Percentiles rank a stretch among this genome's conserved stretches.
Evolutionary conservation across 192 early-diverging fungal species (phyloP).

Genomic region (Podila clonocystis): DNA sequence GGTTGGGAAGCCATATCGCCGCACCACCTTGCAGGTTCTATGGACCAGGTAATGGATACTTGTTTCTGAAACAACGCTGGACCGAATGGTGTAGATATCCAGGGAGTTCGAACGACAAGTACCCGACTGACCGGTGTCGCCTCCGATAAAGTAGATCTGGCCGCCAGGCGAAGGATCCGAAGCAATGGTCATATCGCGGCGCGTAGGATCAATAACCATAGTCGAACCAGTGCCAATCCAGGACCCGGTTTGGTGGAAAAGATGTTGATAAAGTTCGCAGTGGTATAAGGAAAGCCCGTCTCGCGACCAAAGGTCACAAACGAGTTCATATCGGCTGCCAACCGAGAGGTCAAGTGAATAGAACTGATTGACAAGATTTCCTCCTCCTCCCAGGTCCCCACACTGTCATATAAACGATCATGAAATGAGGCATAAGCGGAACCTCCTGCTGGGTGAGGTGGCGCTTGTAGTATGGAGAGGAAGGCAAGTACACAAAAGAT

Average conservation of each 20-base stretch:
- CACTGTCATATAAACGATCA: conserved; percentile 26
- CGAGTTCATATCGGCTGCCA: conserved; percentile 27
- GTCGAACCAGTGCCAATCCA: conserved; percentile 28
- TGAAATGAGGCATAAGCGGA: conserved; percentile 5
- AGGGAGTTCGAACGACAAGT: conserved; percentile 20
- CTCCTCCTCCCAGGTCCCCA: conserved; percentile 17
- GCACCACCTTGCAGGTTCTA: conserved; percentile 23
- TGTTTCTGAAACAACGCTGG: conserved; percentile 19
- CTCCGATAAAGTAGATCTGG: conserved; percentile 29
- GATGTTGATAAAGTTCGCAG: conserved; percentile 25
- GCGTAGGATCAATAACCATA: conserved; percentile 23
- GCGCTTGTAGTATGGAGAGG: background rate
- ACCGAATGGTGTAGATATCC: conserved; percentile 21
- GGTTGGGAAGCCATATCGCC: conserved; percentile 12
- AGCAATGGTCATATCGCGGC: conserved; percentile 18
- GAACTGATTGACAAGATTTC: conserved; percentile 30
- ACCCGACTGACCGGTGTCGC: conserved; percentile 15
- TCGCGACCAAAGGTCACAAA: conserved; percentile 31
- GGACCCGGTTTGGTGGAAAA: conserved; percentile 26
- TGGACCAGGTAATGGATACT: conserved; percentile 9
- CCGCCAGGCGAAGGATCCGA: conserved; percentile 20
- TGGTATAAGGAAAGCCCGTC: conserved; percentile 13
- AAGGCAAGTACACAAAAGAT: background rate
- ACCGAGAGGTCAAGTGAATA: conserved; percentile 22
- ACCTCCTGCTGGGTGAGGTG: conserved; percentile 13